Conservation (phyloP, 2,329 filamentous ascomycete species). For the Fusarium pseudoanthophilum region DNA sequence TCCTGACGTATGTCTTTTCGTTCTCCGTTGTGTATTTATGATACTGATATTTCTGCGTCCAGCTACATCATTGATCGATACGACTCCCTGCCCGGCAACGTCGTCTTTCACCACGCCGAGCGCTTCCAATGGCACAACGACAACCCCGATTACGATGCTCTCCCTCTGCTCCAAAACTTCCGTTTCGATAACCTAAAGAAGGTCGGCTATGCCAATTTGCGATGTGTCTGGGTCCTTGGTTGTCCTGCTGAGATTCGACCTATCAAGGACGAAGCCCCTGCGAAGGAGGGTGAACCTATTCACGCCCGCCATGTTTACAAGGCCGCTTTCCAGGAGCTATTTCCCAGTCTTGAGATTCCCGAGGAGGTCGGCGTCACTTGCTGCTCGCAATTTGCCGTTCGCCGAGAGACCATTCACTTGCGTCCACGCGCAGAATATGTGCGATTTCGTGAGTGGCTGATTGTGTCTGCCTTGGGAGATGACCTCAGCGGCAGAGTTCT, state of each 20-base stretch:
- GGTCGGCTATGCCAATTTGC: constrained; percentile 69
- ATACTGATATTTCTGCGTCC: constrained; percentile 15
- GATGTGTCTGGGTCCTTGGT: constrained; percentile 68
- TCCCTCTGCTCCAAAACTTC: constrained; percentile 60
- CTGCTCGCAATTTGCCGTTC: constrained; percentile 73
- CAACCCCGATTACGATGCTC: constrained; percentile 64
- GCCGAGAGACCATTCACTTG: constrained; percentile 60
- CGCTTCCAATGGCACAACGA: constrained; percentile 66
- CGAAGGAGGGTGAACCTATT: constrained; percentile 46
- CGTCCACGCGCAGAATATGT: constrained; percentile 65
- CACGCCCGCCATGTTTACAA: constrained; percentile 57
- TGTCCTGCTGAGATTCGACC: constrained; percentile 62
- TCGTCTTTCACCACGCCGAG: constrained; percentile 61
- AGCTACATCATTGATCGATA: constrained; percentile 62
- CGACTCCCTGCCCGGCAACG: constrained; percentile 55
- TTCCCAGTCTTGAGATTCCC: constrained; percentile 57
- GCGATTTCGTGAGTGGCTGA: constrained; percentile 67
- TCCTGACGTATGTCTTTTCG: constrained; percentile 54
- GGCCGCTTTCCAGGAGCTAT: constrained; percentile 55
- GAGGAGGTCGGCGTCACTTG: constrained; percentile 66
- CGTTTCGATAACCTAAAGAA: constrained; percentile 61
- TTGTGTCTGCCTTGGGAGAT: constrained; percentile 65
- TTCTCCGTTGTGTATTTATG: background rate
- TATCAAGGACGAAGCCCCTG: constrained; percentile 50
- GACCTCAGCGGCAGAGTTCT: constrained; percentile 67